Evolutionary conservation across 495 filamentous ascomycete species (phyloP), one percentile per base, ranked within the genome.

Genomic region (Neurospora tetraspora): DNA sequence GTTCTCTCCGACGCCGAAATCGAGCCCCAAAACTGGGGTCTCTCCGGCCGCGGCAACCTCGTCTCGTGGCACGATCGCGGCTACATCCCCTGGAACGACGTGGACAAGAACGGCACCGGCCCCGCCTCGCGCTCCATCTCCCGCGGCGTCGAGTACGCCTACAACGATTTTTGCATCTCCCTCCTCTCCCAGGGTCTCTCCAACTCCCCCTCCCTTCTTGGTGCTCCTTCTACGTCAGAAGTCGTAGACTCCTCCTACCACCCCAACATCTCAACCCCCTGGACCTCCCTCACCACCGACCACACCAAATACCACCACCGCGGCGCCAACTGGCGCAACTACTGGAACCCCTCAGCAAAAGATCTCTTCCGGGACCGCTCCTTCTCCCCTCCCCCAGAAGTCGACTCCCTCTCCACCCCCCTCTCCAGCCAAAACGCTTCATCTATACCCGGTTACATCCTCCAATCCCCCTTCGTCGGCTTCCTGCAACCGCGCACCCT

Each of bases 131-230:
- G 91, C 14, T 87, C 85, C 71, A 83, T 93, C 39, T 89, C 87
- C 9, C 83, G 91, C 2, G 91, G 90, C 0, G 87, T 93, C 16
- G 91, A 93, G 76, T 93, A 93, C 79, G 88, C 90, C 5, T 92
- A 92, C 81, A 86, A 93, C 71, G 91, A 93, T 77, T 93, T 91
- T 71, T 79, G 82, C 69, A 85, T 89, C 31, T 84, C 88, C 16
- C 74, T 81, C 20, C 83, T 91, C 61, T 88, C 89, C 47, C 81
- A 82, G 71, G 85, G 82, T 2, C 82, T 90, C 1, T 86, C 85
- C 5, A 84, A 86, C 9, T 53, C 43, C 9, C 43, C 45, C 10
- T 53, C 45, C 0, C 45, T 53, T 1, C 20, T 53, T 20, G 43
- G 18, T 4, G 43, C 9, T 10, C 1, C n/a, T 47, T 16, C 43